phyloP scores from a whole-genome alignment of 495 filamentous ascomycete genomes.

The Annulohypoxylon nitens region DNA sequence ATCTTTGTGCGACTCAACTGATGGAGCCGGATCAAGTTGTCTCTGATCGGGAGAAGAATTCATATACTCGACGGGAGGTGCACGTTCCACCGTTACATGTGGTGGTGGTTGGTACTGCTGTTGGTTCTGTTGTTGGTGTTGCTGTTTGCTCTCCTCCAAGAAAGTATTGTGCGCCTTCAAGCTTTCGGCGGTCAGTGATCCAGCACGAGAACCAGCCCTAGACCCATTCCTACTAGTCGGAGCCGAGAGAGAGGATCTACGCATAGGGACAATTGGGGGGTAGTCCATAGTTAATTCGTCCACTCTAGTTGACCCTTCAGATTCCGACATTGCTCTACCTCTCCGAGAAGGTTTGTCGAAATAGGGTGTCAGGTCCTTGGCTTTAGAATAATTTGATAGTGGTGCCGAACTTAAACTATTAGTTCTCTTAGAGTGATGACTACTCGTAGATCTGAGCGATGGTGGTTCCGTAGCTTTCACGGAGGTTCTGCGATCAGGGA shows the following conservation, averaged over 20 bases:
- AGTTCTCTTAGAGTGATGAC: constrained; percentile 61
- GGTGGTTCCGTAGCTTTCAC: constrained; percentile 66
- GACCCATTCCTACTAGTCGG: constrained; percentile 77
- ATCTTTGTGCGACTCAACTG: constrained; percentile 53
- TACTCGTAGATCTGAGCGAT: constrained; percentile 67
- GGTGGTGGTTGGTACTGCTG: constrained; percentile 44
- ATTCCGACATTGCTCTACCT: constrained; percentile 62
- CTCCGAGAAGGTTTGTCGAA: constrained; percentile 54
- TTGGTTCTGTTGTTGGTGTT: constrained; percentile 49
- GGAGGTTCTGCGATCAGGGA: constrained; percentile 77
- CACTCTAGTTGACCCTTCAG: constrained; percentile 59
- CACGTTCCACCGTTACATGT: constrained; percentile 46
- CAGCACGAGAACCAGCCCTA: constrained; percentile 63
- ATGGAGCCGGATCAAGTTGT: constrained; percentile 47
- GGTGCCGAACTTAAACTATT: constrained; percentile 60
- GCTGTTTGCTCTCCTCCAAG: constrained; percentile 48
- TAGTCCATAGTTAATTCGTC: constrained; percentile 68
- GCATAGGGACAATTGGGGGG: constrained; percentile 70
- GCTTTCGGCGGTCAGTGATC: constrained; percentile 75
- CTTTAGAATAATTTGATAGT: constrained; percentile 50
- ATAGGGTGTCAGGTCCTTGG: constrained; percentile 51
- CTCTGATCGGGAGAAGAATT: constrained; percentile 50
- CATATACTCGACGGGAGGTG: constrained; percentile 46
- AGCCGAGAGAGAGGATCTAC: constrained; percentile 77
- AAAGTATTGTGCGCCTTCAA: constrained; percentile 69